phyloP scores from a whole-genome alignment of 1,284 basidiomycete species.

The Trichosporon sp. region DNA sequence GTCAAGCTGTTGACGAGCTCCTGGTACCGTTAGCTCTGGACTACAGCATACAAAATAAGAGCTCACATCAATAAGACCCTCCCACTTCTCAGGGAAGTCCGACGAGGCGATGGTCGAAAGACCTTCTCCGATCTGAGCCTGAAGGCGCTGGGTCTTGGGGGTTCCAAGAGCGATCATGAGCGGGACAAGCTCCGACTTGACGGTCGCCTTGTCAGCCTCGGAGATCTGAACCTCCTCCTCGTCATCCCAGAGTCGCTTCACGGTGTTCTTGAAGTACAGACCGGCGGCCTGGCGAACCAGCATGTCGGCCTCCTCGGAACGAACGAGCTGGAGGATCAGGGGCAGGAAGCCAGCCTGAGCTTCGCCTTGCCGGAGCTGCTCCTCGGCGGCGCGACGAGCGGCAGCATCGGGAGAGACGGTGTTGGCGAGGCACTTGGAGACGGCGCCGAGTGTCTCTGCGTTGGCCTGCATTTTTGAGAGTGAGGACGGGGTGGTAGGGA shows the following conservation, averaged over 20 bases:
- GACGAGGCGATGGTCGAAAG: constrained; percentile 78
- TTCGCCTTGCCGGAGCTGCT: constrained; percentile 63
- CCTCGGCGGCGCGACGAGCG: constrained; percentile 74
- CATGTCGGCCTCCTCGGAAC: constrained; percentile 54
- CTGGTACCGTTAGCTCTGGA: constrained; percentile 49
- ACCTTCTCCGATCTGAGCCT: constrained; percentile 80
- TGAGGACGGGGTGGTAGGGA: not conserved
- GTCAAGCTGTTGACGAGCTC: constrained; percentile 79
- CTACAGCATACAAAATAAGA: not conserved
- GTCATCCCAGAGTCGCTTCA: constrained; percentile 72
- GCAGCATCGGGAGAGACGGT: constrained; percentile 64
- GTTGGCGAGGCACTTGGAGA: constrained; percentile 42
- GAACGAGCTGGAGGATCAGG: constrained; percentile 65
- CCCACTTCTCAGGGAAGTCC: constrained; percentile 84
- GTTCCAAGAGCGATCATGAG: constrained; percentile 55
- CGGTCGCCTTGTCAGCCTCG: constrained; percentile 49
- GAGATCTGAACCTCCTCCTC: constrained; percentile 50
- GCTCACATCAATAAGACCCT: constrained; percentile 75
- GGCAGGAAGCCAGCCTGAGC: constrained; percentile 71
- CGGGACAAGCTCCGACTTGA: constrained; percentile 55
- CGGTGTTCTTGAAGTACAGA: constrained; percentile 83
- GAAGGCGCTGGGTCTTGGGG: constrained; percentile 45
- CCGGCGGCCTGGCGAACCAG: constrained; percentile 72
- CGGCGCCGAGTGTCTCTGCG: constrained; percentile 37
- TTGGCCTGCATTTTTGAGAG: constrained; percentile 39